Evolutionary conservation across 768 basidiomycete genomes (phyloP), one percentile per base, ranked within the genome.

Genomic region (Lactifluus hygrophoroides): DNA sequence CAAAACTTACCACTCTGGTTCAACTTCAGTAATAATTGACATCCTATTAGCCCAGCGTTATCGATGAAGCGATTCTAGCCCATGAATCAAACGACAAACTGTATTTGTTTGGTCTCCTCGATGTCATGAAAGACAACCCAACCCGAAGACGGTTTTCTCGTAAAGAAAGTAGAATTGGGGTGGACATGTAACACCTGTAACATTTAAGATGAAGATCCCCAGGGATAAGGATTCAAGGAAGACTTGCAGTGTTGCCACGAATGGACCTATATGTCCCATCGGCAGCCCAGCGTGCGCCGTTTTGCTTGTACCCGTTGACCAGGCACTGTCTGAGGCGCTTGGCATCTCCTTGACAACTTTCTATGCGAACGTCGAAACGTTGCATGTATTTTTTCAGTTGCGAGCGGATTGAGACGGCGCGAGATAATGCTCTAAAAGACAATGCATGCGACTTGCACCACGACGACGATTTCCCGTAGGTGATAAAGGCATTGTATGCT

Each of bases 111-210:
- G 0, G 96, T 97, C 71, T 98, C 95, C 66, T 97, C 87, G 75
- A 96, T 85, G 69, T 97, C 94, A 66, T 97, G 93, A 67, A 86
- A 97, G 9, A 99, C 76, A 3, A 99, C 90, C 91, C 93, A 97
- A 7, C 90, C 90, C 1, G 88, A 87, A 23, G 84, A 80, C 9
- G 96, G 90, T 67, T 90, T 94, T 43, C 96, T 76, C 0, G 92
- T 96, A 68, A 98, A 98, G 51, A 97, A 73, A 7, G 96, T 92
- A 1, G 94, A 96, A 7, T 86, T 91, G 1, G 96, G 95, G 70
- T 98, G 95, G 4, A 92, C 87, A 72, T 94, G 83, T 21, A 99
- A 72, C 8, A 83, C 75, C 94, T 97, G 61, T 43, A 17, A 51
- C 9, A 30, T 58, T 67, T 56, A 54, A 60, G 48, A 47, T 30